These are phyloP conservation scores for Debaryomyces singareniensis DNA, from an alignment of 1,139 yeast species.

Conservation along the genomic window DNA sequence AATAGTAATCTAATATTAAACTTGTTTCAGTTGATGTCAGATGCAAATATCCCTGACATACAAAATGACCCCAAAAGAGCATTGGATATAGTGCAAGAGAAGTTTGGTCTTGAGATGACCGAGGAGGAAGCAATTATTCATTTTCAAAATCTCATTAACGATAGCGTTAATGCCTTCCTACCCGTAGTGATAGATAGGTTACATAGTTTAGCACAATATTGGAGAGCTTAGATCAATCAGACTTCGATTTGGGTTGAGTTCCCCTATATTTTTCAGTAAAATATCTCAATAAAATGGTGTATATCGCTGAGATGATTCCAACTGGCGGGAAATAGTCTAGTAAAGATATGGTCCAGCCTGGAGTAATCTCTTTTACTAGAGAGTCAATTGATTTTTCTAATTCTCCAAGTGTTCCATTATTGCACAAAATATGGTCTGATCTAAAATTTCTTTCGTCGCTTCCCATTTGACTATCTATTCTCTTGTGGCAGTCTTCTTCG, in stretches of 20 bases:
- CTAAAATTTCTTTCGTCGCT: slow-evolving; percentile 47
- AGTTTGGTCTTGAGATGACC: slow-evolving; percentile 85
- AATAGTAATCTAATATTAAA: slow-evolving; percentile 86
- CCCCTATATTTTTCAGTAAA: slow-evolving; percentile 18
- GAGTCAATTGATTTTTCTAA: slow-evolving; percentile 43
- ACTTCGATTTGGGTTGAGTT: slow-evolving; percentile 7
- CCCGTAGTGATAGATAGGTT: slow-evolving; percentile 94
- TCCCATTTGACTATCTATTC: slow-evolving; percentile 77
- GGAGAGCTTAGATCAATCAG: slow-evolving; percentile 61
- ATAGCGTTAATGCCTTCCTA: slow-evolving; percentile 85
- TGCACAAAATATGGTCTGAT: slow-evolving; percentile 67
- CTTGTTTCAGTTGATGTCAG: slow-evolving; percentile 88
- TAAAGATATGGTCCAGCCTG: slow-evolving; percentile 50
- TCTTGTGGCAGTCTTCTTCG: slow-evolving; percentile 58
- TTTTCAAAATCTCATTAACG: slow-evolving; percentile 88
- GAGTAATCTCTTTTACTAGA: slow-evolving; percentile 40
- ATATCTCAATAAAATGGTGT: slow-evolving; percentile 15
- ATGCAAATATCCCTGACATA: slow-evolving; percentile 87
- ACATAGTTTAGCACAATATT: slow-evolving; percentile 94
- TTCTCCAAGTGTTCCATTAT: slow-evolving; percentile 46
- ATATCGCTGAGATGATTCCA: slow-evolving; percentile 27
- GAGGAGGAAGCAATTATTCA: slow-evolving; percentile 95
- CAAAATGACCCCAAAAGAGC: slow-evolving; percentile 70
- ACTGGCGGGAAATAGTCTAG: slow-evolving; percentile 56
- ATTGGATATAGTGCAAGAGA: slow-evolving; percentile 85